These are phyloP conservation scores for Pseudopithomyces chartarum DNA, from an alignment of 2,329 filamentous ascomycete genomes.

Conservation along the genomic window DNA sequence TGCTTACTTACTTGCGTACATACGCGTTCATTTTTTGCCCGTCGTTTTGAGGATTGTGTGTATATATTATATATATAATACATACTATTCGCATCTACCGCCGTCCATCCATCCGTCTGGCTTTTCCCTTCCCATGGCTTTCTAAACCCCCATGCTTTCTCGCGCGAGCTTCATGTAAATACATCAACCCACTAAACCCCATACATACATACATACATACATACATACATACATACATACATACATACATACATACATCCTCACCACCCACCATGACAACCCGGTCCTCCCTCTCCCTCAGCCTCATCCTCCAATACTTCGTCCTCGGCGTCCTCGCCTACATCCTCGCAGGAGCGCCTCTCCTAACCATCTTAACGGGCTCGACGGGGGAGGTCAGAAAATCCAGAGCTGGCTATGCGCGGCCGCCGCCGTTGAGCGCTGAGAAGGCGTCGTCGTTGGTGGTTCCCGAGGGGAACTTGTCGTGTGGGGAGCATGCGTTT, in stretches of 20 bases:
- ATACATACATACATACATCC: background rate
- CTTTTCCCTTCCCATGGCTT: no score
- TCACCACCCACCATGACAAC: background rate
- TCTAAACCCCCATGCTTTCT: no score
- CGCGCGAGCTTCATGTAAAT: no score
- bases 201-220: no score
- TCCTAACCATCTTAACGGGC: constrained; percentile 25
- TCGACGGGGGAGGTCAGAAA: background rate
- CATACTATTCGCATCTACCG: no score
- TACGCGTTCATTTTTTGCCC: no score
- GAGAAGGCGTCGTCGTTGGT: constrained; percentile 46
- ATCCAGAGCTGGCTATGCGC: constrained; percentile 6
- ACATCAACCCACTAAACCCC: no score
- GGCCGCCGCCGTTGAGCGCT: constrained; percentile 1
- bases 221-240: no score
- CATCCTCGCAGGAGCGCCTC: constrained; percentile 43
- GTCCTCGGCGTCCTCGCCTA: constrained; percentile 37
- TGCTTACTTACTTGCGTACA: background rate
- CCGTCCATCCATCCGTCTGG: no score
- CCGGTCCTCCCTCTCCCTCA: constrained; percentile 19
- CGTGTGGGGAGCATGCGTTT: constrained; percentile 47
- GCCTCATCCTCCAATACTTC: constrained; percentile 36
- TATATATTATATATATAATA: no score
- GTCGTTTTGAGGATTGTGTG: background rate
- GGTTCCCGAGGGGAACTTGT: constrained; percentile 45